Conservation (phyloP, 257 asterid species). For the Thymus mandschuricus region DNA sequence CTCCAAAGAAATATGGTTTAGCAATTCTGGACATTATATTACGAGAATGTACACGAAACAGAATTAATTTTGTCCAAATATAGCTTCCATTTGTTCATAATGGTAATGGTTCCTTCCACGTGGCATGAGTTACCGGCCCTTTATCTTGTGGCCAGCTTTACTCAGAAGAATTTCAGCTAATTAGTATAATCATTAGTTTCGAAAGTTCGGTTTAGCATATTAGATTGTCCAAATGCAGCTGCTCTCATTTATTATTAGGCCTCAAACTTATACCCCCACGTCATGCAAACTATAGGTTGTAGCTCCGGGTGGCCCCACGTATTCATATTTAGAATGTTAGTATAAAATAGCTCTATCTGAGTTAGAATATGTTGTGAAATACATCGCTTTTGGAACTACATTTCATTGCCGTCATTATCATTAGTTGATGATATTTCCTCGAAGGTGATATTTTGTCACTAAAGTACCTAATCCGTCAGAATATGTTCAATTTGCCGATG, state of each 20-base stretch:
- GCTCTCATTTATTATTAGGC: not conserved
- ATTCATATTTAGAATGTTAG: constrained; percentile 6
- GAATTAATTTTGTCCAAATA: not conserved
- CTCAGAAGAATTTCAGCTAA: not conserved
- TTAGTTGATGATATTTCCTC: not conserved
- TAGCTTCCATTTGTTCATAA: not conserved
- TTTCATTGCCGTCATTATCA: not conserved
- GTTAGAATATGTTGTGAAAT: not conserved
- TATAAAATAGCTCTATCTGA: not conserved
- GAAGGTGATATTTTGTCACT: not conserved
- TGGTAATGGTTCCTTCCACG: not conserved
- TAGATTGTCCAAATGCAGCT: constrained; percentile 2
- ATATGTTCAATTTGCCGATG: not conserved
- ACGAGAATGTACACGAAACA: not conserved
- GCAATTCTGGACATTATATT: not conserved
- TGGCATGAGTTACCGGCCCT: not conserved
- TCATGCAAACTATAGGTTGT: not conserved
- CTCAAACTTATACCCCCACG: not conserved
- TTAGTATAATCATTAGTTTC: not conserved
- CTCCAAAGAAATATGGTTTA: too few relatives aligned
- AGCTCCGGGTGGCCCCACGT: not conserved
- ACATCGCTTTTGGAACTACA: not conserved
- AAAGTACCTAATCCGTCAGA: not conserved
- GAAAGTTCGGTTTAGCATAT: not conserved
- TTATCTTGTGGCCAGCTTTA: not conserved